Base-by-base conservation (phyloP, 2,329 filamentous ascomycete genomes). In the Sporothrix mexicana region DNA sequence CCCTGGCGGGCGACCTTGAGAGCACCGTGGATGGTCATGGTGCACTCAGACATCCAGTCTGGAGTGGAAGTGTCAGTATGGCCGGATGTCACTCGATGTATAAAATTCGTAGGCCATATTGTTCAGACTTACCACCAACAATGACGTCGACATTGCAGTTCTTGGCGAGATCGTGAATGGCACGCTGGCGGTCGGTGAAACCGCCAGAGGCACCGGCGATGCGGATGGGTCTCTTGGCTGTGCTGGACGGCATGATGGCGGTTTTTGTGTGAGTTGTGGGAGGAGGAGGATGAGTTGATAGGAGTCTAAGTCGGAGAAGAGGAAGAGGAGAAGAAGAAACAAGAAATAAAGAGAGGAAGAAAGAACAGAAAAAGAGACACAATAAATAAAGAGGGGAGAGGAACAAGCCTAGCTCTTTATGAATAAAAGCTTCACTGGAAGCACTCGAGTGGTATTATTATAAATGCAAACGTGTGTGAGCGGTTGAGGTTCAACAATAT, bases 171-270 rank as follows among this genome's bases (percentile, higher is more conserved):
- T 81, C 81, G 45, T 79, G 76, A 70, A 83, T 83, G 73, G 82
- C 82, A 20, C 82, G 79, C 74, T 83, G 81, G 41, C 82, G 79
- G 75, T 84, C 82, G 23, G 82, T 82, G 78, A 84, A 84, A 36
- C 82, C 82, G 25, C 83, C 82, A 9, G 82, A 83, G 59, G 82
- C 80, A 72, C 82, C 82, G 73, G 80, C 82, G 74, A 84, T 80
- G 74, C 81, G 81, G 75, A 84, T 80, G 15, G 82, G 78, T 74
- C 80, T 77, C 74, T 80, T 81, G 45, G 64, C 47, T 12, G 66
- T 73, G 67, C 61, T 73, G 68, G 59, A 62, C 25, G 66, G 66
- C 71, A 72, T 73, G 30, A 13, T 73, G 69, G 8, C 41, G 23
- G 25, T 36, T 51, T 64, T 15, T 55, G 23, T 51, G 59, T 41